Evolutionary conservation across 2,329 filamentous ascomycete genomes (phyloP), one percentile per base, ranked within the genome.

Genomic region (Stylonectria norvegica): DNA sequence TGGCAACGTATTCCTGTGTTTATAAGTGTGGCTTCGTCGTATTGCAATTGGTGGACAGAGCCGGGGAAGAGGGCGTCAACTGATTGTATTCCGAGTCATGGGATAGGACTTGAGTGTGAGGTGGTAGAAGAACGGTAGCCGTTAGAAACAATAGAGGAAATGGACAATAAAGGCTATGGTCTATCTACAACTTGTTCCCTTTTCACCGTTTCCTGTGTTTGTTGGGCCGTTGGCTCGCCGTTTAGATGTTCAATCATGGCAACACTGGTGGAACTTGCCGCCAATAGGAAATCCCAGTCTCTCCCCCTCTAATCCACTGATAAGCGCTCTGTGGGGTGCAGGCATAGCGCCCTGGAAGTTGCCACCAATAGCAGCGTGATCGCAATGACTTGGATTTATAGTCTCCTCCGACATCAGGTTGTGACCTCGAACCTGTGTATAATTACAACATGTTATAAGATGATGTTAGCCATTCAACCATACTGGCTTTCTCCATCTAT

Each of bases 11-110:
- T n/a, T n/a, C n/a, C n/a, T n/a, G n/a, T n/a, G n/a, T n/a, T 15
- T 30, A 30, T 15, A 30, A 30, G 27, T 10, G 27, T 15, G 8
- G 9, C 6, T 6, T 6, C 8, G 8, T 25, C 27, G 9, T 8
- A 30, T 9, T 6, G 14, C 27, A 30, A 39, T 39, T 39, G 36
- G 36, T 39, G 36, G 36, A 33, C 17, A 18, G 15, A 33, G 20
- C 36, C 36, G 36, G 36, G n/a, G n/a, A n/a, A n/a, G n/a, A n/a
- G n/a, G n/a, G n/a, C n/a, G n/a, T n/a, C n/a, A n/a, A n/a, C n/a
- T n/a, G n/a, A n/a, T n/a, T n/a, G n/a, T n/a, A n/a, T n/a, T n/a
- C n/a, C n/a, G n/a, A n/a, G n/a, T n/a, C n/a, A n/a, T n/a, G n/a
- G n/a, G n/a, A n/a, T n/a, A n/a, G n/a, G n/a, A n/a, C n/a, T n/a